Base-by-base conservation (phyloP, 169 alveolate genomes). In the Cryptosporidium muris region DNA sequence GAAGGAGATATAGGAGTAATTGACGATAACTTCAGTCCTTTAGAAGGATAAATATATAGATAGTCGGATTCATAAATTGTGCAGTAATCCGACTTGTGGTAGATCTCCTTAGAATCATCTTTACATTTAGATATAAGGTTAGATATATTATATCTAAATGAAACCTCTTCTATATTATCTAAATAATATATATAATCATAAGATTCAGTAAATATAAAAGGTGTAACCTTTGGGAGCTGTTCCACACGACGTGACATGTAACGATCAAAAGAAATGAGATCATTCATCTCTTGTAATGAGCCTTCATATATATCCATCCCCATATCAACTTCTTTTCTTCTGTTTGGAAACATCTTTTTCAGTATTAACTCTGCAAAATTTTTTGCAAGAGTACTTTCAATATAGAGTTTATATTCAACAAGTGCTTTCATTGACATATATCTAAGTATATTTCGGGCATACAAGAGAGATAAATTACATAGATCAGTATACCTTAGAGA, bases 311-410 rank as follows among this genome's bases (percentile, higher is more conserved):
- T 68, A 1, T 53, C 74, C 8, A 14, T 34, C 38, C 9, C 25
- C 11, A 58, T 25, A 38, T 60, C 45, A 12, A 5, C 60, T 45
- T 74, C 85, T 7, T 47, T 9, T 37, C 45, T 68, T 11, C 66
- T 63, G 43, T 74, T 37, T 37, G 85, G 85, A 58, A 58, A 74
- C 85, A 74, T 74, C 3, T 2, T 74, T 74, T 74, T 64, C 12
- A 74, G 85, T 4, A 74, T 58, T n/a, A 74, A 62, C 8, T 54
- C 36, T 38, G 43, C 38, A 11, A 74, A 43, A 25, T 53, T 43
- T 12, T 56, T 53, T 43, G 85, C 54, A 54, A 74, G 85, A 8
- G 64, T 45, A 42, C 60, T 74, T 36, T 38, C 67, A 16, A 60
- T 48, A 42, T 40, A 38, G 25, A 25, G 25, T 25, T 25, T 25